Base-by-base conservation (phyloP, 2,329 filamentous ascomycete species). In the Lasiodiplodia citricola region DNA sequence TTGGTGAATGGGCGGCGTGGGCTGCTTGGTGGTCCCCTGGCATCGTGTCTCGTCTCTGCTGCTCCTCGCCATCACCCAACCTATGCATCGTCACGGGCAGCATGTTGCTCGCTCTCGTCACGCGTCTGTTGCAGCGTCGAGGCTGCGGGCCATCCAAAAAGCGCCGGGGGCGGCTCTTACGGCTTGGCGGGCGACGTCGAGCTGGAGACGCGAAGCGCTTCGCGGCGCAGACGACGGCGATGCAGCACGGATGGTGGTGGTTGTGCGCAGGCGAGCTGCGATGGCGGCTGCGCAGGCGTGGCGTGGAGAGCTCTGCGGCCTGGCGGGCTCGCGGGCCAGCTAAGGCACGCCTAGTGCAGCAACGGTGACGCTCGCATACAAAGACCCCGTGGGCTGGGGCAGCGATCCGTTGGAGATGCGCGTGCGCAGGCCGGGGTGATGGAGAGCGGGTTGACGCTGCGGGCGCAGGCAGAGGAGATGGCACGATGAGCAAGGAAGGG, bases 11-110 rank as follows among this genome's bases (percentile, higher is more conserved):
- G 70, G 73, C 69, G 70, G 69, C 72, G 74, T 75, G 78, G 78
- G 74, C 76, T 72, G 77, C 74, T 76, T 74, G 73, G 71, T 69
- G 75, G 74, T 77, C 74, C 74, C 74, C 75, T 77, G 74, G 72
- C 74, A 71, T 74, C 66, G 69, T 70, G 74, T 77, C 73, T 74
- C 76, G 71, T 78, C 76, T 76, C 72, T 72, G 74, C 72, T 72
- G 72, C 70, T 74, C 74, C 67, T 78, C 74, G 50, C 57, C 51
- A 71, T 76, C 73, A 70, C 73, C 72, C 70, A 72, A 72, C 70
- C 71, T 73, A 74, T 69, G 71, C 71, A 74, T 67, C 71, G 57
- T 57, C 51, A 56, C 51, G 58, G 67, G 67, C 67, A 68, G 52
- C 67, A 68, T 68, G 54, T 31, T 67, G 54, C 31, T 51, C 25